phyloP scores from a whole-genome alignment of 139 green algal species.

The Chlamydomonas schloesseri region DNA sequence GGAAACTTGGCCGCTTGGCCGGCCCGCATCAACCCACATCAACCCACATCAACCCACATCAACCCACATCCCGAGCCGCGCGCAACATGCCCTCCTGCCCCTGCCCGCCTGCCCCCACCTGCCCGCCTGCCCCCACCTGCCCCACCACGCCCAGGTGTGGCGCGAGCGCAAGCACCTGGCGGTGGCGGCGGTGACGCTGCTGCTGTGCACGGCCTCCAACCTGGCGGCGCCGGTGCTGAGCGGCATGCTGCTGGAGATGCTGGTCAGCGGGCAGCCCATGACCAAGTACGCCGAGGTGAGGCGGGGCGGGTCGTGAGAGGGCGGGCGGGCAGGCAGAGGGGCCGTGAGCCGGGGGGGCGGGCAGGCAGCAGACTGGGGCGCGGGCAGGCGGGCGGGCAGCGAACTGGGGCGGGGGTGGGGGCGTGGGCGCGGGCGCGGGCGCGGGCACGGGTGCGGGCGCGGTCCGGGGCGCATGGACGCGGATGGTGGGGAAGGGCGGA shows the following conservation, averaged over 20 bases:
- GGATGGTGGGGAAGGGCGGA: too few relatives aligned
- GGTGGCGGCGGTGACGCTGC: conserved; percentile 62
- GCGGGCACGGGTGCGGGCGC: too few relatives aligned
- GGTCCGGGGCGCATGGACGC: too few relatives aligned
- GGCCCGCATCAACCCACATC: too few relatives aligned
- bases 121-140: too few relatives aligned
- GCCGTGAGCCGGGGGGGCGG: background rate
- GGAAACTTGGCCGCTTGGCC: too few relatives aligned
- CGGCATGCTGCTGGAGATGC: conserved; percentile 85
- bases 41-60: too few relatives aligned
- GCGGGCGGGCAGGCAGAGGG: background rate
- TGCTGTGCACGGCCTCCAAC: conserved; percentile 86
- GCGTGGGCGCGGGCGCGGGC: too few relatives aligned
- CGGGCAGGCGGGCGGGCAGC: background rate
- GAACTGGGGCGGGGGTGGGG: too few relatives aligned
- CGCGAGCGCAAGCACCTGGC: conserved; percentile 70
- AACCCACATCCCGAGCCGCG: too few relatives aligned
- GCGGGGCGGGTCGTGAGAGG: background rate
- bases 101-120: too few relatives aligned
- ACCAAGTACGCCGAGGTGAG: conserved; percentile 67
- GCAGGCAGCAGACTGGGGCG: background rate
- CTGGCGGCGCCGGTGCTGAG: conserved; percentile 85
- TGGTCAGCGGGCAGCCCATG: conserved; percentile 77
- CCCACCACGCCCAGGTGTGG: conserved; percentile 32
- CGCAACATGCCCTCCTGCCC: too few relatives aligned